Evolutionary conservation across 2,329 filamentous ascomycete genomes (phyloP).

Genomic region (Colletotrichum truncatum): DNA sequence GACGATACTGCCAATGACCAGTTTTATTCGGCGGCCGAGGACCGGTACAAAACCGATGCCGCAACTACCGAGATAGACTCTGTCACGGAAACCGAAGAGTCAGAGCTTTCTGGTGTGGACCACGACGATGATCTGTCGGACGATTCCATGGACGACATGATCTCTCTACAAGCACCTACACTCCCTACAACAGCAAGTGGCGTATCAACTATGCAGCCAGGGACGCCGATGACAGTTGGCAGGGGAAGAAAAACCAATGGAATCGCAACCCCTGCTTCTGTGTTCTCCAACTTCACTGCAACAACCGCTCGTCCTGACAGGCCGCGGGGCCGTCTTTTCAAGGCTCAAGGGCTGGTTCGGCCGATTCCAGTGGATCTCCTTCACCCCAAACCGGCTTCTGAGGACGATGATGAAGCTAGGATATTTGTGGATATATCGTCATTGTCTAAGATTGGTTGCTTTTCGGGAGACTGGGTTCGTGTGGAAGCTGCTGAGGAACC

Average conservation of each 20-base stretch:
- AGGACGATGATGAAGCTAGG: constrained; percentile 88
- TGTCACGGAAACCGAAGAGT: constrained; percentile 67
- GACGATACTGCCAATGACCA: constrained; percentile 91
- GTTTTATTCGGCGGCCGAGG: constrained; percentile 92
- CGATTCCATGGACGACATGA: constrained; percentile 93
- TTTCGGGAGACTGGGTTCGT: constrained; percentile 96
- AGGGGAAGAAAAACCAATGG: constrained; percentile 75
- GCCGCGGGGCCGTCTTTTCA: constrained; percentile 82
- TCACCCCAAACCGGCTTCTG: constrained; percentile 79
- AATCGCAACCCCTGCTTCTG: constrained; percentile 83
- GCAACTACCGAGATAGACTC: constrained; percentile 67
- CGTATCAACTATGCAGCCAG: constrained; percentile 80
- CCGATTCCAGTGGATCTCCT: constrained; percentile 80
- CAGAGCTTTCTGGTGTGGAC: constrained; percentile 70
- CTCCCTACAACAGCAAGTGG: constrained; percentile 83
- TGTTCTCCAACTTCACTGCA: constrained; percentile 88
- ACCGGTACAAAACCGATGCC: constrained; percentile 69
- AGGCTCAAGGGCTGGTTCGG: constrained; percentile 78
- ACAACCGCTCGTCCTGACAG: constrained; percentile 81
- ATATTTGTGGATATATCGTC: constrained; percentile 91
- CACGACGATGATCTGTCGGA: constrained; percentile 84
- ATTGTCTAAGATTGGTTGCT: constrained; percentile 90
- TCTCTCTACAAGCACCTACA: constrained; percentile 83
- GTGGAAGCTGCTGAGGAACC: constrained; percentile 82
- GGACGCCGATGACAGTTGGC: constrained; percentile 80